These are phyloP conservation scores for Volvariella surrecta DNA, from an alignment of 1,284 basidiomycete species.

Conservation along the genomic window DNA sequence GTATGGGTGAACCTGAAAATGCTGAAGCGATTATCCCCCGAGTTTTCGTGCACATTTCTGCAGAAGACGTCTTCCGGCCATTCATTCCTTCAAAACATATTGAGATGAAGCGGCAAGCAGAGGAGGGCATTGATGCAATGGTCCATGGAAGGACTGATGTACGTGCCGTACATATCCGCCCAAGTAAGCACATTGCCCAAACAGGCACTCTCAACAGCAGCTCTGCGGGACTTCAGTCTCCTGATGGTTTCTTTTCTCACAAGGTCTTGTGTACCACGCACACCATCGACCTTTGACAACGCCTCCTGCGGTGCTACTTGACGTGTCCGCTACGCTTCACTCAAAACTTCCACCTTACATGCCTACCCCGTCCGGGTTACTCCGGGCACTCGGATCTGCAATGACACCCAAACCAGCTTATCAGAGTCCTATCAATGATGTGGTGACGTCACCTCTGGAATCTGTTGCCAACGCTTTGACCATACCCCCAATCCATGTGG, in stretches of 20 bases:
- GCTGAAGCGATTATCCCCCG: slow-evolving; percentile 24
- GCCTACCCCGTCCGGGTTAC: slow-evolving; percentile 56
- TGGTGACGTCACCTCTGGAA: slow-evolving; percentile 39
- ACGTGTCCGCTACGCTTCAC: slow-evolving; percentile 68
- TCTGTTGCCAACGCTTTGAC: slow-evolving; percentile 72
- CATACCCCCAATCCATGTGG: slow-evolving; percentile 89
- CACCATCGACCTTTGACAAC: slow-evolving; percentile 86
- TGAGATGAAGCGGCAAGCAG: slow-evolving; percentile 85
- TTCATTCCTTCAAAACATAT: slow-evolving; percentile 83
- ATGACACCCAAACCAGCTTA: slow-evolving; percentile 19
- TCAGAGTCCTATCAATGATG: slow-evolving; percentile 9
- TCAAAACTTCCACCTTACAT: slow-evolving; percentile 42
- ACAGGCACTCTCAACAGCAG: slow-evolving; percentile 11
- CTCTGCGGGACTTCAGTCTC: slow-evolving; percentile 8
- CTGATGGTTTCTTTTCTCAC: slow-evolving; percentile 5
- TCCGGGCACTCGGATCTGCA: slow-evolving; percentile 34
- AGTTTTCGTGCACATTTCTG: slow-evolving; percentile 91
- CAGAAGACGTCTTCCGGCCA: slow-evolving; percentile 88
- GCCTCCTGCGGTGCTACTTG: slow-evolving; percentile 78
- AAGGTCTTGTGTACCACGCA: slow-evolving; percentile 93
- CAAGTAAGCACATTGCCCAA: slow-evolving; percentile 48
- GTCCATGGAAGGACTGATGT: slow-evolving; percentile 32
- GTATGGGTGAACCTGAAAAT: not conserved
- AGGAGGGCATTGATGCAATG: slow-evolving; percentile 53
- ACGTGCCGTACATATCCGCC: slow-evolving; percentile 74